Evolutionary conservation across 345 rosid genomes (phyloP).

Genomic region (Euclidium syriacum): DNA sequence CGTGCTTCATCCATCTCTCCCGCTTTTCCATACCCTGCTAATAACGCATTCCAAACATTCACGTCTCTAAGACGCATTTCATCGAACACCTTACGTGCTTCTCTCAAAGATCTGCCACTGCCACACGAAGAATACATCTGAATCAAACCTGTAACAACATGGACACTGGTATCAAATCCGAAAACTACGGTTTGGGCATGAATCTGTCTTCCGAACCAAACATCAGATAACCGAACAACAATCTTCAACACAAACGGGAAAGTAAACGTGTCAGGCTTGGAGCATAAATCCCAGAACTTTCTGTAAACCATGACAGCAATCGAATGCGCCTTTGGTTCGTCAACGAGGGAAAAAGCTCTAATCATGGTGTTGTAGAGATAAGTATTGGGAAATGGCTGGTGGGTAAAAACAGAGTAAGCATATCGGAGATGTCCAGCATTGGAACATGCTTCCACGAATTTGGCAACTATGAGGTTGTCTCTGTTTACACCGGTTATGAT

Average conservation of each 20-base stretch:
- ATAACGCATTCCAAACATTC: constrained; percentile 58
- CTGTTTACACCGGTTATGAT: constrained; percentile 35
- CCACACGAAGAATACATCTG: constrained; percentile 43
- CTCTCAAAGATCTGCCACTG: constrained; percentile 12
- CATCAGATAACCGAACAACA: constrained; percentile 29
- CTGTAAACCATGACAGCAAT: constrained; percentile 45
- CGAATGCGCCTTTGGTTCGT: constrained; percentile 18
- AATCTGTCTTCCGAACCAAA: constrained; percentile 48
- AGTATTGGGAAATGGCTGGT: constrained; percentile 27
- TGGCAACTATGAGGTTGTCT: constrained; percentile 39
- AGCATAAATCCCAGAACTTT: constrained; percentile 36
- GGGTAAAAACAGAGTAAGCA: constrained; percentile 43
- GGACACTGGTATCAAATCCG: constrained; percentile 44
- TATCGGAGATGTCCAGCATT: constrained; percentile 45
- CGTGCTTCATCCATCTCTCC: constrained; percentile 45
- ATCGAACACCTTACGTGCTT: constrained; percentile 61
- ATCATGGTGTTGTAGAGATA: constrained; percentile 52
- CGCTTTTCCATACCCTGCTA: constrained; percentile 44
- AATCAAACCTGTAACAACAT: constrained; percentile 48
- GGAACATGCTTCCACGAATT: constrained; percentile 45
- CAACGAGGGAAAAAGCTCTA: constrained; percentile 44
- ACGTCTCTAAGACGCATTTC: constrained; percentile 31
- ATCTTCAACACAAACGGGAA: constrained; percentile 58
- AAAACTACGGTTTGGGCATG: constrained; percentile 43
- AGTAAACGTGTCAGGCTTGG: constrained; percentile 62